phyloP scores from a whole-genome alignment of 163 green algal genomes.

The Scenedesmus sp. region DNA sequence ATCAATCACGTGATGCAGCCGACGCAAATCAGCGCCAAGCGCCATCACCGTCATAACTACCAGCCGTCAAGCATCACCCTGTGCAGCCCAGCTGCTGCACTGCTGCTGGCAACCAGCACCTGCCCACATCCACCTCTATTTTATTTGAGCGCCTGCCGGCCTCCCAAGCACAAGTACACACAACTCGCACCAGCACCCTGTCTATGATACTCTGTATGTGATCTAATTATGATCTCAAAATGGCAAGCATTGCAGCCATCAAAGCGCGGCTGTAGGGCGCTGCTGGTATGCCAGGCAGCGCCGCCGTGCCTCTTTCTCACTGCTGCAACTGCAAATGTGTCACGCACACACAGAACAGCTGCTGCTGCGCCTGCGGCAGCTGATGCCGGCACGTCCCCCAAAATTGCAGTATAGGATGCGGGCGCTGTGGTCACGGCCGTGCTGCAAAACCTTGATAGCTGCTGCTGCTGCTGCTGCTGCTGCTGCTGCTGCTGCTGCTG shows the following conservation, averaged over 20 bases:
- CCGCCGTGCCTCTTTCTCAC: neutral
- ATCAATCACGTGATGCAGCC: neutral
- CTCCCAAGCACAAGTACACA: too few species aligned
- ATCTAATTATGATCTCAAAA: neutral
- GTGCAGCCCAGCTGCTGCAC: too few species aligned
- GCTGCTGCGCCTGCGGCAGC: neutral
- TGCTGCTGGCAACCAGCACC: too few species aligned
- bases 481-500: neutral
- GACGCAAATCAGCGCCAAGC: neutral
- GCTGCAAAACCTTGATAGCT: neutral
- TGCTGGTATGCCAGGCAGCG: neutral
- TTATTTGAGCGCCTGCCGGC: too few species aligned
- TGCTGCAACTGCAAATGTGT: neutral
- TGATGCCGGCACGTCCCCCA: neutral
- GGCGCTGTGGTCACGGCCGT: neutral
- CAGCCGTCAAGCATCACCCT: too few species aligned
- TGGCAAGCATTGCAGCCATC: neutral
- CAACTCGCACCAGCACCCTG: too few species aligned
- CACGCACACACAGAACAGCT: neutral
- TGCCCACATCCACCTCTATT: neutral
- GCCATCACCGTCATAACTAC: too few species aligned
- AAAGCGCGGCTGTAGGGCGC: too few species aligned
- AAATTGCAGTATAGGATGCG: too few species aligned
- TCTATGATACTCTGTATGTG: neutral
- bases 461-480: neutral